Conservation (phyloP, 169 alveolate genomes). For the Babesia caballi region DNA sequence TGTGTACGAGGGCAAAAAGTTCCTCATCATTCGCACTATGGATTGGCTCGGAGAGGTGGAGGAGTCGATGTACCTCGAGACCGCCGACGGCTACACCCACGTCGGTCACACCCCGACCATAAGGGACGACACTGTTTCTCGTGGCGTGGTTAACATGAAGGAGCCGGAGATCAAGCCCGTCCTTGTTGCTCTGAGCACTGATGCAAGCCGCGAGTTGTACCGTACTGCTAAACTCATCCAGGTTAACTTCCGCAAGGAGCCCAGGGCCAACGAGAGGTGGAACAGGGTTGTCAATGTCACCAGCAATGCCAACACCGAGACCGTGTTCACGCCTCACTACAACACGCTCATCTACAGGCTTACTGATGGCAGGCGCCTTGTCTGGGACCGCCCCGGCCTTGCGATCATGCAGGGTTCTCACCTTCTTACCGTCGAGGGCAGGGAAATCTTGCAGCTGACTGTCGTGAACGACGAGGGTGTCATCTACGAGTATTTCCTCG, state of each 20-base stretch:
- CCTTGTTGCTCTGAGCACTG: neutral
- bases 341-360: constrained; percentile 1
- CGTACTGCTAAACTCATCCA: neutral
- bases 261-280: constrained; percentile 3
- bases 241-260: constrained; percentile 11
- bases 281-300: neutral
- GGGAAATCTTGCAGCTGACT: neutral
- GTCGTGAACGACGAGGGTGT: constrained; percentile 8
- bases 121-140: neutral
- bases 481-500: constrained; percentile 1
- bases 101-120: neutral
- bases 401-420: neutral
- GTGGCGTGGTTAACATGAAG: neutral
- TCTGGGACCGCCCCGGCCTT: constrained; percentile 16
- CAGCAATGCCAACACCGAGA: neutral
- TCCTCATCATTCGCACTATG: constrained; percentile 6
- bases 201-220: neutral
- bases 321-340: neutral
- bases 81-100: constrained; percentile 1
- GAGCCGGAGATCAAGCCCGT: neutral
- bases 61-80: constrained; percentile 1
- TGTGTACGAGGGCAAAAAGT: constrained; percentile 1
- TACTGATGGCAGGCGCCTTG: neutral
- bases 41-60: neutral
- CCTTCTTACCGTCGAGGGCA: neutral